These are phyloP conservation scores for Xylaria sp. DNA, from an alignment of 2,329 filamentous ascomycete species.

Conservation along the genomic window DNA sequence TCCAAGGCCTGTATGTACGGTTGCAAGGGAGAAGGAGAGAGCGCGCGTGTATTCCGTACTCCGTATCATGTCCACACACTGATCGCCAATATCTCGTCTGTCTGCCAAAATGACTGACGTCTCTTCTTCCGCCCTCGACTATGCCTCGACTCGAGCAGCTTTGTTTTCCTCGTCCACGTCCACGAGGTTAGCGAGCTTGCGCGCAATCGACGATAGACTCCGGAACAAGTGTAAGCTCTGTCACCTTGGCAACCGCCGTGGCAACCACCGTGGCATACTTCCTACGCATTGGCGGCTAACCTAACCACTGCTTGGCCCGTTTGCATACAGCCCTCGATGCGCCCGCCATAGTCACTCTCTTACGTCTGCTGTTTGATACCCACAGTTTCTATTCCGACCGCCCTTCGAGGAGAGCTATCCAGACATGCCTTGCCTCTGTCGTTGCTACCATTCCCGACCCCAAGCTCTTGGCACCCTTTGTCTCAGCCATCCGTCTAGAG, in stretches of 20 bases:
- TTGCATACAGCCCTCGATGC: slow-evolving; percentile 40
- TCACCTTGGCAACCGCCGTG: background rate
- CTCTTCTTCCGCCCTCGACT: slow-evolving; percentile 42
- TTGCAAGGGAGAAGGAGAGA: background rate
- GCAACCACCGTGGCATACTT: background rate
- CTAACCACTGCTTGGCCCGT: slow-evolving; percentile 8
- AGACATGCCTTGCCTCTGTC: slow-evolving; percentile 69
- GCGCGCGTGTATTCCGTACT: background rate
- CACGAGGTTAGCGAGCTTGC: slow-evolving; percentile 49
- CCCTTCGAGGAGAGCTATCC: slow-evolving; percentile 73
- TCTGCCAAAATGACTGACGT: slow-evolving; percentile 20
- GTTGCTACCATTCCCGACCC: slow-evolving; percentile 53
- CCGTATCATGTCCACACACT: slow-evolving; percentile 12
- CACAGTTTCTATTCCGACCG: slow-evolving; percentile 85
- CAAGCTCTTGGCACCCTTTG: slow-evolving; percentile 57
- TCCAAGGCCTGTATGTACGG: background rate
- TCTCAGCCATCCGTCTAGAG: slow-evolving; percentile 64
- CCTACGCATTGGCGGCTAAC: background rate
- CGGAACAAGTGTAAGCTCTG: slow-evolving; percentile 45
- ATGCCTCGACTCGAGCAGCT: slow-evolving; percentile 44
- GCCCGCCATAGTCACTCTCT: slow-evolving; percentile 48
- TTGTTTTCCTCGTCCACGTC: slow-evolving; percentile 59
- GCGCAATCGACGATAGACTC: slow-evolving; percentile 52
- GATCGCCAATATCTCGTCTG: slow-evolving; percentile 1
- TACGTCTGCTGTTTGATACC: slow-evolving; percentile 77